Evolutionary conservation across 2,329 filamentous ascomycete species (phyloP).

Genomic region (Trichoderma sp.): DNA sequence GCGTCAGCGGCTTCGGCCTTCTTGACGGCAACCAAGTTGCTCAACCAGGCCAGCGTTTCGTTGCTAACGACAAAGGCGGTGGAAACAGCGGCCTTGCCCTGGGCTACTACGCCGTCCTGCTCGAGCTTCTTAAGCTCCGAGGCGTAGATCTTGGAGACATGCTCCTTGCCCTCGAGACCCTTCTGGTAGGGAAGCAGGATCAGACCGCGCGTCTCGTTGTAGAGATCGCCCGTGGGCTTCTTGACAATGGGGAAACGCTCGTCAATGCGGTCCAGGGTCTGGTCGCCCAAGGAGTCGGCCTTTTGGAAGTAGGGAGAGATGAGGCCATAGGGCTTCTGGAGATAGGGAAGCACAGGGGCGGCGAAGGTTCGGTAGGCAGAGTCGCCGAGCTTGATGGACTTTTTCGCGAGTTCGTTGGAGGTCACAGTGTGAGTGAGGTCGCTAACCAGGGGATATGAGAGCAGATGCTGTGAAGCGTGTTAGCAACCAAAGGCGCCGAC

Average conservation of each 20-base stretch:
- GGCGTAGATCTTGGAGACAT: constrained; percentile 59
- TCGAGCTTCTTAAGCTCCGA: constrained; percentile 65
- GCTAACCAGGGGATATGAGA: constrained; percentile 79
- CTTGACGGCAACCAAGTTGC: constrained; percentile 60
- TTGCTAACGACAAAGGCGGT: constrained; percentile 68
- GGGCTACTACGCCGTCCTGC: constrained; percentile 65
- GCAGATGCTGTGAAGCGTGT: constrained; percentile 65
- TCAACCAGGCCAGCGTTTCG: constrained; percentile 65
- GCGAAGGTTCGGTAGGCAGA: constrained; percentile 75
- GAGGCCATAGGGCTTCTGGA: constrained; percentile 74
- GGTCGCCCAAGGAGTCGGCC: constrained; percentile 76
- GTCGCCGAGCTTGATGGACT: constrained; percentile 74
- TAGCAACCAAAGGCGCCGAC: not conserved
- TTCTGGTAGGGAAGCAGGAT: constrained; percentile 66
- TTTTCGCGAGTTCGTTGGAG: constrained; percentile 79
- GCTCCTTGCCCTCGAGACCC: constrained; percentile 62
- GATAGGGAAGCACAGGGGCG: constrained; percentile 70
- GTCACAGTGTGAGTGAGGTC: constrained; percentile 80
- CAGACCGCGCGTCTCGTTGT: constrained; percentile 63
- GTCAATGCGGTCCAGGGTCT: constrained; percentile 70
- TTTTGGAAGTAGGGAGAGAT: constrained; percentile 82
- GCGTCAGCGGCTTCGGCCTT: constrained; percentile 63
- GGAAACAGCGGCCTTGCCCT: constrained; percentile 69
- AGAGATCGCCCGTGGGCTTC: constrained; percentile 73
- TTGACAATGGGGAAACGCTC: constrained; percentile 71